Evolutionary conservation across 169 alveolate species (phyloP), one percentile per base, ranked within the genome.

Genomic region (Cryptosporidium bovis): DNA sequence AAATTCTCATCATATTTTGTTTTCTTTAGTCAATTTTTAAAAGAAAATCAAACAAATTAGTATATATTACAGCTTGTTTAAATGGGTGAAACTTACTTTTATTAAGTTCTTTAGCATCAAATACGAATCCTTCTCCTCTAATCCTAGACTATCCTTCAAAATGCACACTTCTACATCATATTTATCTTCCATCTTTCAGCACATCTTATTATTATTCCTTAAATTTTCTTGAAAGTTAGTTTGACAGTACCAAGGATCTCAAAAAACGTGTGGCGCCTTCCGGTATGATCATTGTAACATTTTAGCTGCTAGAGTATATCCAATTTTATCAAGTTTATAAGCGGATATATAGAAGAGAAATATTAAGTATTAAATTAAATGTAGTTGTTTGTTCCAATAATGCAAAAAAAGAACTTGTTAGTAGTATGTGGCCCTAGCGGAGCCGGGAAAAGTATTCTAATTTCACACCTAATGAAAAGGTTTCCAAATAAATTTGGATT

Each of bases 341-440:
- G 6, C 6, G 64, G 12, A 53, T n/a, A 13, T 7, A 53, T 0
- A 12, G 48, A 40, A 6, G 1, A 1, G 13, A 40, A 40, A 40
- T 6, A 40, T 40, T 6, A 40, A 40, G 10, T 40, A 40, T 40
- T 6, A 8, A 8, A 1, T 40, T 8, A 8, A 40, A 40, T 40
- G 48, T 40, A 40, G 10, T 40, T 40, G 48, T 40, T 40, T 40
- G 10, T 40, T 40, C 10, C 10, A 40, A 40, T 40, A 40, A 40
- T 40, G 48, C 48, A 40, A 40, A 62, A 27, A 27, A 77, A 77
- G 24, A 44, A 56, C 27, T 44, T 77, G 24, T 84, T 93, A 10
- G 92, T 92, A 6, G 82, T 93, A 6, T 82, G 91, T 29, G 96
- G 96, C 15, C 95, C 96, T 3, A 68, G 92, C 34, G 96, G 96